Base-by-base conservation (phyloP, 1,139 yeast genomes). In the Candida sanyaensis region DNA sequence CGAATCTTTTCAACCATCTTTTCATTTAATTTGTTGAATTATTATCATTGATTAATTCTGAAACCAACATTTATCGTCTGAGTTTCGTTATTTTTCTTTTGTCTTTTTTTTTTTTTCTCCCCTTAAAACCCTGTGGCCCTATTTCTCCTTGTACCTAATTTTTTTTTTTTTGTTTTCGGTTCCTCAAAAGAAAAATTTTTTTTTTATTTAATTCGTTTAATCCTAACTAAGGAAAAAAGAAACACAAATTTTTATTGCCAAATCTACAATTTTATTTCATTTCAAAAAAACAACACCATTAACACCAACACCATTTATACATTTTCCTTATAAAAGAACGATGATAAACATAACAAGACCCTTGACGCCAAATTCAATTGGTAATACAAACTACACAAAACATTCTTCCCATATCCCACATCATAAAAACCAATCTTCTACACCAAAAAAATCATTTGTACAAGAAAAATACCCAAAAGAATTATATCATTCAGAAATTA, bases 401-500 rank as follows among this genome's bases (percentile, higher is more conserved):
- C 17, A 41, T 12, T 36, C 44, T 6, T 12, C 32, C 6, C 44
- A 37, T n/a, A 17, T 17, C 21, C 27, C 32, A 13, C 37, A 24
- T 30, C 21, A 42, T 17, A 28, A 27, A 37, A 31, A 37, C 11
- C 13, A 38, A 7, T 9, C 24, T 17, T 9, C 41, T 2, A 28
- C 26, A 8, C 4, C 34, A 12, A 41, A 41, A 38, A 46, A 42
- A 31, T 24, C 47, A 46, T 67, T 69, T 54, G 53, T 59, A 45
- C 79, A 73, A 55, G 60, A 56, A 49, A 67, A 69, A 48, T 84
- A 84, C 56, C 79, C 87, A 2, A 62, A 66, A 37, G 70, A 70
- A 47, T 66, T 83, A 46, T 81, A 83, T 52, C 66, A 75, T 43
- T 60, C 73, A 7, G 89, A 84, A 61, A 58, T 81, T 33, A 56